Evolutionary conservation across 2,329 filamentous ascomycete genomes (phyloP), one percentile per base, ranked within the genome.

Genomic region (Cladosporium sp.): DNA sequence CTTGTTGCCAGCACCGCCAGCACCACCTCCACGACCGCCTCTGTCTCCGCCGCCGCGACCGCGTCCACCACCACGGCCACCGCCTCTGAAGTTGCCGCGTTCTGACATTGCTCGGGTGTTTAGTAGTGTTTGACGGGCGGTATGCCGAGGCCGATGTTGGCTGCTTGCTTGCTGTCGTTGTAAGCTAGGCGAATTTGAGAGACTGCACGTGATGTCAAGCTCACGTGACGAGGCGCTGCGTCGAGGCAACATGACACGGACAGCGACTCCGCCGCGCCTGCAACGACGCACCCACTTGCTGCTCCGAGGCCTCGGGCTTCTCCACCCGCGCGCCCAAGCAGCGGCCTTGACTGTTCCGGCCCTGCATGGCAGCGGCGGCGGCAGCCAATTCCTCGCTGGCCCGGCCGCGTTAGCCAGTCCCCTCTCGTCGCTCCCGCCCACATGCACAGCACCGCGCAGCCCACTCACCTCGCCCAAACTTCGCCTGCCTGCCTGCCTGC

Each of bases 71-170:
- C 73, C 70, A 40, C 74, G 69, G 15, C 54, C 54, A 47, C 74
- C 72, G 55, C 80, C 79, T 63, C 80, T 74, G 70, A 80, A 79
- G 65, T 75, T 74, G 63, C 79, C 82, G 63, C 82, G 80, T 71
- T 80, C 83, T 68, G 81, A 85, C 84, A 78, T 85, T 55, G 25
- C 39, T 25, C 28, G 50, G 45, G 45, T 47, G 37, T 15, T 45
- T 47, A 40, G 17, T 22, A 22, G 54, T 30, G 42, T 51, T 51
- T 51, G 17, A 28, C 49, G 30, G 47, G 36, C 49, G 30, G 30
- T 37, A 19, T 51, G 49, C 11, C 34, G 17, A 11, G 28, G 19
- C 34, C 12, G 49, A 22, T 38, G 34, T 38, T 38, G 49, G 49
- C 47, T 19, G 45, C 28, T 37, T 20, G 30, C 12, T 25, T 17